Evolutionary conservation across 768 basidiomycete species (phyloP), one percentile per base, ranked within the genome.

Genomic region (Kwoniella europaea): DNA sequence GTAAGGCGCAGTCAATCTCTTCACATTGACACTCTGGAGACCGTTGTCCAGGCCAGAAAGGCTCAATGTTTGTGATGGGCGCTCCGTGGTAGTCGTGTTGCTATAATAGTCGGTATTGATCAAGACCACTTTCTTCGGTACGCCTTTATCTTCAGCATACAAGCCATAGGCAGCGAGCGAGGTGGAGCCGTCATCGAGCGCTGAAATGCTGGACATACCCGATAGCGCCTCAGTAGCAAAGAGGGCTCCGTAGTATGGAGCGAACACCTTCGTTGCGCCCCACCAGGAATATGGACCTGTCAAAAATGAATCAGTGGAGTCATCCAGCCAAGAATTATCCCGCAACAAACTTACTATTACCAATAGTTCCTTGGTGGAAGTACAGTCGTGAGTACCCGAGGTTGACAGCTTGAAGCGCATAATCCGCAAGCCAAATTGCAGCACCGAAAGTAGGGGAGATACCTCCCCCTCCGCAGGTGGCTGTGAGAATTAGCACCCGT

Each of bases 301-400:
- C 27, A 41, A 62, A 35, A 4, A 35, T 4, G 35, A 4, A 35
- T 35, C 3, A 35, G 35, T 4, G 4, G 35, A 35, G 35, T 35
- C 3, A 35, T 4, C 41, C 41, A 41, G 7, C 16, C 60, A 20
- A 24, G 3, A 9, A 58, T 15, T 2, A n/a, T 15, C n/a, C 5
- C 10, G 15, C 3, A 18, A 27, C 27, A 27, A 27, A 18, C 42
- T 60, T 29, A 60, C 59, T 85, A 72, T 85, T 82, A 22, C 83
- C 82, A 62, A 86, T 84, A 4, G 84, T 86, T 9, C 85, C 85
- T 69, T 86, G 85, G 67, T 86, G 85, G 75, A 85, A 86, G 72
- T 85, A 85, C 24, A 84, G 75, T 41, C 85, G 73, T 43, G 84
- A 83, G 7, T 82, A 77, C 10, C 84, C 85, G 57, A 82, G 82